Base-by-base conservation (phyloP, 2,329 filamentous ascomycete genomes). In the Sporothrix protearum region DNA sequence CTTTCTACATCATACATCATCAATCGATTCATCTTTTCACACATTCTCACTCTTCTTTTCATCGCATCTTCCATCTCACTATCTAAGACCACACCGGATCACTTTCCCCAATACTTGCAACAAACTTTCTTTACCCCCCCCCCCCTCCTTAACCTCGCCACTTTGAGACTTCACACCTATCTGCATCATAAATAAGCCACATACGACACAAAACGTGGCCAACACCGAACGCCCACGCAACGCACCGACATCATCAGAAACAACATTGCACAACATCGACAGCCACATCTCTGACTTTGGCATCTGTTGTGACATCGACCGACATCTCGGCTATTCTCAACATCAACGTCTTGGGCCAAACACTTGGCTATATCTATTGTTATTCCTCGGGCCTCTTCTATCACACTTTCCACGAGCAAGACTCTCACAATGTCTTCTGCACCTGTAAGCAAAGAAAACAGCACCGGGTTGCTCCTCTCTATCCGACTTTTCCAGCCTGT, bases 321-420 rank as follows among this genome's bases (percentile, higher is more conserved):
- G 3, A 25, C 59, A 63, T 28, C 59, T 42, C 59, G 59, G 59
- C 59, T 64, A 28, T 64, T 64, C 28, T 39, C 19, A 22, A 25
- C 22, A 16, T 7, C 2, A 28, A 28, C 19, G 59, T 16, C 14
- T 64, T 7, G 36, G 19, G n/a, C 59, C 36, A 25, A 7, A 7
- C 22, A 45, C 59, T 45, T 64, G 59, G 36, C 12, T 64, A 64
- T 64, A 64, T 64, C 36, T 64, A 42, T 45, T 28, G 59, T 28
- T 64, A 28, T 45, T 45, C 9, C 19, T 57, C 28, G 53, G 19
- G 33, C 9, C 3, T 42, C 30, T 22, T 61, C 28, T 25, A 14
- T 42, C 49, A 63, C 5, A 19, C 16, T 42, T 45, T 25, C 1
- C 39, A 42, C 33, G n/a, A n/a, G n/a, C n/a, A n/a, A 39, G 10